Conservation (phyloP, 2,329 filamentous ascomycete genomes). For the Chaetomium strumarium region DNA sequence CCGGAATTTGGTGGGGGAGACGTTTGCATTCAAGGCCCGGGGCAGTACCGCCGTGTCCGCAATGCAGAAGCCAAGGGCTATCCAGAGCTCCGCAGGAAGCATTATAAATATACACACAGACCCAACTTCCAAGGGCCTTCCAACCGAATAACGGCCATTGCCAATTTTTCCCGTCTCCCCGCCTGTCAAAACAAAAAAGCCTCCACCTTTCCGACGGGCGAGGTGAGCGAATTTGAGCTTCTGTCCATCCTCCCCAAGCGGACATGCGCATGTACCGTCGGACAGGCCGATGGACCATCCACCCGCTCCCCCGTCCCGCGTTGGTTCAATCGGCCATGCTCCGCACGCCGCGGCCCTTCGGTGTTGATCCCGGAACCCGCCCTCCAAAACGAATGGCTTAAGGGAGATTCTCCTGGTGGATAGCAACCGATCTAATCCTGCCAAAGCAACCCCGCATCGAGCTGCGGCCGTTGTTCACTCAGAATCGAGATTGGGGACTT, state of each 20-base stretch:
- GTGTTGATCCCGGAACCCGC: background rate
- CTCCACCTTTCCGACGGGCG: background rate
- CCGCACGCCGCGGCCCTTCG: background rate
- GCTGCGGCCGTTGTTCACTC: background rate
- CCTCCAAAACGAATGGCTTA: background rate
- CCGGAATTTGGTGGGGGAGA: background rate
- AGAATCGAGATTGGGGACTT: too few species aligned
- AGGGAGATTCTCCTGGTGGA: background rate
- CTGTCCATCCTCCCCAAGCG: background rate
- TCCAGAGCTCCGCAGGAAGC: slow-evolving; percentile 2
- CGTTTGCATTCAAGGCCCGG: background rate
- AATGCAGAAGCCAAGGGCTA: slow-evolving; percentile 4
- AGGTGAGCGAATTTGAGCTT: background rate
- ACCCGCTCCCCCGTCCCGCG: background rate
- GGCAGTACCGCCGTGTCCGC: background rate
- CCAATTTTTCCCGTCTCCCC: background rate
- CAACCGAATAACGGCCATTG: background rate
- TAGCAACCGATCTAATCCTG: too few species aligned
- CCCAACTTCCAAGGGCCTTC: background rate
- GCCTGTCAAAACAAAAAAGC: background rate
- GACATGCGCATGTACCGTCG: background rate
- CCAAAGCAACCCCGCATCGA: background rate
- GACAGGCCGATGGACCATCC: background rate
- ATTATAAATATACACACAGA: slow-evolving; percentile 5
- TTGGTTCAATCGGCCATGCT: background rate